phyloP scores from a whole-genome alignment of 2,329 filamentous ascomycete genomes.

The Paecilomyces formosus region DNA sequence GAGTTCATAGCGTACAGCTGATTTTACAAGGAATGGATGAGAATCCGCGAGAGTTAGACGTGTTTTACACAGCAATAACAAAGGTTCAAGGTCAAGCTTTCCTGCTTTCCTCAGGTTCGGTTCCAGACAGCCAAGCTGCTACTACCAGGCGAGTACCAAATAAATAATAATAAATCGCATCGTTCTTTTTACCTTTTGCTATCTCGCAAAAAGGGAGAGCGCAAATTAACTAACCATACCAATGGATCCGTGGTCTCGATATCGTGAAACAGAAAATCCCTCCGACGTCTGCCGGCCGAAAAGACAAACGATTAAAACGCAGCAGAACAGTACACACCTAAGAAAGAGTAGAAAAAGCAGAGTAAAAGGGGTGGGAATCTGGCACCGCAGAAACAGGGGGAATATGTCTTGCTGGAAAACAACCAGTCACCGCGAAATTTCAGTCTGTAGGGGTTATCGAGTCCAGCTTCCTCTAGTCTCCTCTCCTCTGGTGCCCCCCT shows the following conservation, averaged over 20 bases:
- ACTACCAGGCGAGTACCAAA: not conserved
- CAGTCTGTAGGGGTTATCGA: not conserved
- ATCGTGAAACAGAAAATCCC: not conserved
- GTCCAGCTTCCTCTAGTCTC: slow-evolving; percentile 17
- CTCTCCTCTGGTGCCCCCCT: not conserved
- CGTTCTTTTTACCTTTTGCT: not conserved
- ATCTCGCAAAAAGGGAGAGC: not conserved
- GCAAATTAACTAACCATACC: not conserved
- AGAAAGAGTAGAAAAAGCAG: not conserved
- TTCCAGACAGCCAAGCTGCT: not conserved
- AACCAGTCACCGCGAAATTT: not conserved
- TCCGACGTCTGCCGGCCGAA: not conserved
- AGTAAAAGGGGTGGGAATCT: not conserved
- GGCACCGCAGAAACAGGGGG: not conserved
- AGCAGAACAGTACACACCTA: not conserved
- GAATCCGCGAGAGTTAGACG: no score
- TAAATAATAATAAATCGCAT: not conserved
- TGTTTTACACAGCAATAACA: no score
- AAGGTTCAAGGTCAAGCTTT: no score
- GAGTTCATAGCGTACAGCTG: no score
- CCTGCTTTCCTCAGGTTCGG: no score
- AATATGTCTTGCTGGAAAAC: not conserved
- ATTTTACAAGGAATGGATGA: no score
- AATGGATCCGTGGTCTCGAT: not conserved
- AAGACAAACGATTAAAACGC: not conserved